Evolutionary conservation across 768 basidiomycete species (phyloP).

Genomic region (Tricholoma flavovirens): DNA sequence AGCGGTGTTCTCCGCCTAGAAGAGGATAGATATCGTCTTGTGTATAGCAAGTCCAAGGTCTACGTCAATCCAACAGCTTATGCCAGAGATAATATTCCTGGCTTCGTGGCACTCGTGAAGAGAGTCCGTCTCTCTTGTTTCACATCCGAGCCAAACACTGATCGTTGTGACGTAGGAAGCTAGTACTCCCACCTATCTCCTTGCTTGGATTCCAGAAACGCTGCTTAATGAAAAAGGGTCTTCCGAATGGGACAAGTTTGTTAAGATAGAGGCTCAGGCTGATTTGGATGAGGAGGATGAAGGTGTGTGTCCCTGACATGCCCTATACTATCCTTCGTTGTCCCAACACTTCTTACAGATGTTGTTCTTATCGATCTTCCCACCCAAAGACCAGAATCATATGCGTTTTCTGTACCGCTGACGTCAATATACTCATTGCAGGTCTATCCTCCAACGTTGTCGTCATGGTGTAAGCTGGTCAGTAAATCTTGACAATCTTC

Average conservation of each 20-base stretch:
- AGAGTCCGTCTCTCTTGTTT: slow-evolving; percentile 45
- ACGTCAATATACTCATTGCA: slow-evolving; percentile 87
- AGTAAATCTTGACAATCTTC: slow-evolving; percentile 13
- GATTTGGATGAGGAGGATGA: slow-evolving; percentile 62
- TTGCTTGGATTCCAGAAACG: slow-evolving; percentile 92
- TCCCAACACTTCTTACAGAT: slow-evolving; percentile 37
- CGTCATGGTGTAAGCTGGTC: slow-evolving; percentile 64
- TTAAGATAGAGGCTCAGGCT: slow-evolving; percentile 71
- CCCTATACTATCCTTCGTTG: background rate
- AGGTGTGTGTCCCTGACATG: slow-evolving; percentile 41
- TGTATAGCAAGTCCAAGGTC: slow-evolving; percentile 92
- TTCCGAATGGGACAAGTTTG: slow-evolving; percentile 86
- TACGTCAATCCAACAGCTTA: slow-evolving; percentile 94
- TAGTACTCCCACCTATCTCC: slow-evolving; percentile 66
- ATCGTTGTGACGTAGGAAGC: slow-evolving; percentile 49
- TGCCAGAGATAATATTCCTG: slow-evolving; percentile 87
- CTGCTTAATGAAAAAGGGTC: slow-evolving; percentile 77
- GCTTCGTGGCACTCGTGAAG: slow-evolving; percentile 90
- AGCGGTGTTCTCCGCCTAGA: slow-evolving; percentile 19
- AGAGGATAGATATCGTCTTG: slow-evolving; percentile 65
- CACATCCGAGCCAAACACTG: slow-evolving; percentile 2
- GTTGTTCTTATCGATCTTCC: slow-evolving; percentile 84
- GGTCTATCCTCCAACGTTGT: slow-evolving; percentile 76
- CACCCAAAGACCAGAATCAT: slow-evolving; percentile 78
- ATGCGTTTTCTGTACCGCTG: slow-evolving; percentile 92